phyloP scores from a whole-genome alignment of 208 protist species.

The Trypanosoma brucei region DNA sequence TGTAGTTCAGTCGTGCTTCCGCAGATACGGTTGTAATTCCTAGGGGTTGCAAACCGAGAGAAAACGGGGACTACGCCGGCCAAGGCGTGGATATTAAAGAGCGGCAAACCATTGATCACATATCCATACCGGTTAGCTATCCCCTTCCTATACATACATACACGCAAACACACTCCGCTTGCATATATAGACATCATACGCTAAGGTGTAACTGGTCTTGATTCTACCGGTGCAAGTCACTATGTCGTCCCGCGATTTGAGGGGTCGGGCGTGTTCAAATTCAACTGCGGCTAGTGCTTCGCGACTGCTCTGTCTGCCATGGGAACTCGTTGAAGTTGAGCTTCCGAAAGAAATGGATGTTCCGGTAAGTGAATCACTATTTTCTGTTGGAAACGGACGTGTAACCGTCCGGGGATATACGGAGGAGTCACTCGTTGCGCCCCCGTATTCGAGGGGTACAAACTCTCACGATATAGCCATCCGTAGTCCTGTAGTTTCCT shows the following conservation, averaged over 20 bases:
- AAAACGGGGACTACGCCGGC: too few species aligned
- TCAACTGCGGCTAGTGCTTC: neutral
- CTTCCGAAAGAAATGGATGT: constrained; percentile 36
- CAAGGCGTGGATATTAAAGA: too few species aligned
- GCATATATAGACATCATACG: too few species aligned
- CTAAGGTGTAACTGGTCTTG: too few species aligned
- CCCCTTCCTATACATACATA: too few species aligned
- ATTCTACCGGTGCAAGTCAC: too few species aligned
- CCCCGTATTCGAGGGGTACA: constrained; percentile 1
- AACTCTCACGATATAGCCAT: neutral
- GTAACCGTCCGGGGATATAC: constrained; percentile 75
- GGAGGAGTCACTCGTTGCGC: constrained; percentile 36
- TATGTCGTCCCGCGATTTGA: neutral
- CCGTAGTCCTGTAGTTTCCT: neutral
- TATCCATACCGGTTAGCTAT: too few species aligned
- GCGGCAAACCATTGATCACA: too few species aligned
- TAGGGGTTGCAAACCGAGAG: too few species aligned
- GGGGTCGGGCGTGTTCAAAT: neutral
- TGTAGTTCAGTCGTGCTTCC: too few species aligned
- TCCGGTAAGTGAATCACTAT: constrained; percentile 72
- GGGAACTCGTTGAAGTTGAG: constrained; percentile 61
- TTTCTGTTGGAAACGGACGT: constrained; percentile 78
- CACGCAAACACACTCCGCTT: too few species aligned
- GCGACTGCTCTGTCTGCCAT: constrained; percentile 18
- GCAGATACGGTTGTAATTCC: too few species aligned